A percentile compares a stretch with the other conserved stretches of the same genome.
These are phyloP conservation scores for Naganishia kalamii DNA, from an alignment of 768 basidiomycete genomes.

Conservation along the genomic window DNA sequence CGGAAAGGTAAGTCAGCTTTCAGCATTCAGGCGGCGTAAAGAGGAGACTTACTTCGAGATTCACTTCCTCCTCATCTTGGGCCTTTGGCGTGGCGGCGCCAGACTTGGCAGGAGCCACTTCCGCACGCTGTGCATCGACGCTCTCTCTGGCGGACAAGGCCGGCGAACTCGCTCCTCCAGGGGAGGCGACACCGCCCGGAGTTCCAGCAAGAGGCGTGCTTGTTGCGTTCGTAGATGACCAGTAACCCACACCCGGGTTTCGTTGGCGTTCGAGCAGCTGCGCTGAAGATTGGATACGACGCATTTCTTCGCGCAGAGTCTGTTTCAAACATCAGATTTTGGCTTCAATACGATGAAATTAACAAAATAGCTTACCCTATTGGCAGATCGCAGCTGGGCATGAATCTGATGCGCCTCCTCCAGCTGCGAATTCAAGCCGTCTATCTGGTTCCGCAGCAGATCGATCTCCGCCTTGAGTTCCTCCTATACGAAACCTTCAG, in stretches of 20 bases:
- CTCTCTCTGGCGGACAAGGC: conserved; percentile 26
- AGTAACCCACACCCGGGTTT: conserved; percentile 90
- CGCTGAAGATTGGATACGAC: conserved; percentile 90
- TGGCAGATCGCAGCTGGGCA: conserved; percentile 62
- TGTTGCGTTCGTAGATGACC: conserved; percentile 50
- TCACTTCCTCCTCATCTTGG: conserved; percentile 78
- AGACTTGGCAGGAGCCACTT: neutral
- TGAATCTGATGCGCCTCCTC: conserved; percentile 70
- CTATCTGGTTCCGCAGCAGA: conserved; percentile 11
- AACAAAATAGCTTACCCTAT: conserved; percentile 58
- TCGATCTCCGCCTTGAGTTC: conserved; percentile 45
- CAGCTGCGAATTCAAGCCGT: conserved; percentile 47
- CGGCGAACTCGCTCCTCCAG: conserved; percentile 18
- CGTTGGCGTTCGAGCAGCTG: conserved; percentile 82
- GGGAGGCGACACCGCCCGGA: conserved; percentile 18
- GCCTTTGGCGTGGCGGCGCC: neutral
- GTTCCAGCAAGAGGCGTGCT: conserved; percentile 9
- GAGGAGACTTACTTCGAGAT: conserved; percentile 58
- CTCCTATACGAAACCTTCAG: conserved; percentile 24
- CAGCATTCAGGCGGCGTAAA: neutral
- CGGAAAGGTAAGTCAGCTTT: neutral
- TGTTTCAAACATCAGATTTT: conserved; percentile 39
- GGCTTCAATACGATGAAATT: neutral
- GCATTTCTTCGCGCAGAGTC: conserved; percentile 86
- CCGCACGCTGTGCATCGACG: conserved; percentile 1